Conservation (phyloP, 768 basidiomycete genomes). For the Boletus bicolor region DNA sequence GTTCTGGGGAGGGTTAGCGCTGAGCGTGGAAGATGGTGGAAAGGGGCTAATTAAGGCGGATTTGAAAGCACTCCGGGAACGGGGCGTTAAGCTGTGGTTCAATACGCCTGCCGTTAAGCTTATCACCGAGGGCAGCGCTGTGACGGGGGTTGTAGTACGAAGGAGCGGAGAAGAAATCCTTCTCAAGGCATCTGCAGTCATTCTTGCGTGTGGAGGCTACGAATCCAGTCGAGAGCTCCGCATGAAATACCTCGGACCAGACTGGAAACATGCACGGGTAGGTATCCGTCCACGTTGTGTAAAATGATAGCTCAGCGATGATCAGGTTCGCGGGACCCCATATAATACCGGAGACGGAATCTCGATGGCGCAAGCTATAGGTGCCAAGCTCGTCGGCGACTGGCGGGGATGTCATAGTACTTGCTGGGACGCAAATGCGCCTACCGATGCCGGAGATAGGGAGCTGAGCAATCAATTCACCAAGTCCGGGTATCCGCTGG, state of each 20-base stretch:
- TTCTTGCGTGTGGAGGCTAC: slow-evolving; percentile 67
- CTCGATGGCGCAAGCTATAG: slow-evolving; percentile 45
- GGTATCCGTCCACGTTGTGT: background rate
- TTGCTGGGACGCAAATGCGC: slow-evolving; percentile 66
- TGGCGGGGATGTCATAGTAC: slow-evolving; percentile 72
- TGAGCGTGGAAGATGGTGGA: slow-evolving; percentile 61
- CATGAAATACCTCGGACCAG: slow-evolving; percentile 50
- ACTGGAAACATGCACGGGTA: slow-evolving; percentile 59
- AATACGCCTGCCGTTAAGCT: slow-evolving; percentile 44
- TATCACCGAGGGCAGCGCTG: slow-evolving; percentile 31
- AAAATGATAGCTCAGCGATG: background rate
- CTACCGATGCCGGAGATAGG: slow-evolving; percentile 49
- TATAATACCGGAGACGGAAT: slow-evolving; percentile 71
- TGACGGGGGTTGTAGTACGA: slow-evolving; percentile 47
- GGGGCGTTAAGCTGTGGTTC: slow-evolving; percentile 57
- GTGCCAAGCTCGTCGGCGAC: slow-evolving; percentile 60
- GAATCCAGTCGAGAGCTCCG: slow-evolving; percentile 56
- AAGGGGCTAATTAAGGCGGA: slow-evolving; percentile 65
- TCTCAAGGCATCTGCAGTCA: slow-evolving; percentile 44
- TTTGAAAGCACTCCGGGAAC: slow-evolving; percentile 43
- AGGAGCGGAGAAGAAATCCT: slow-evolving; percentile 34
- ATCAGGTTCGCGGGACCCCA: slow-evolving; percentile 65
- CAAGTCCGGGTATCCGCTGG: slow-evolving; percentile 71
- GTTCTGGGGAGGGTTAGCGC: slow-evolving; percentile 70
- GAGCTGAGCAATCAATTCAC: slow-evolving; percentile 66